These are phyloP conservation scores for Eucommia ulmoides DNA, from an alignment of 257 asterid genomes.

Conservation along the genomic window DNA sequence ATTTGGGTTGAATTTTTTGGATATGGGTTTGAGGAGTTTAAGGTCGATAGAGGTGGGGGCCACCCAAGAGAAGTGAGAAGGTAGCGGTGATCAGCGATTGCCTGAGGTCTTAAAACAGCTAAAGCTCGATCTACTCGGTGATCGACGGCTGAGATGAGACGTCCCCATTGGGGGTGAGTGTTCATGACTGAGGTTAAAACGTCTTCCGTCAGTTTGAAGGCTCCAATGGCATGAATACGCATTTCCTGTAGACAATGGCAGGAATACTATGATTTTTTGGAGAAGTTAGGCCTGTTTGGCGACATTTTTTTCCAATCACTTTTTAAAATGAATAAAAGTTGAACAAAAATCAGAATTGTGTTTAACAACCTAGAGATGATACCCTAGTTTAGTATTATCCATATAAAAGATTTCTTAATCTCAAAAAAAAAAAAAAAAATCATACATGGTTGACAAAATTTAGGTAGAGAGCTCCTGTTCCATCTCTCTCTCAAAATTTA, in stretches of 20 bases:
- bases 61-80: slow-evolving; percentile 93
- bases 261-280: too few species aligned
- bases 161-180: slow-evolving; percentile 72
- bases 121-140: slow-evolving; percentile 93
- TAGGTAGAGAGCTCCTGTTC: too few species aligned
- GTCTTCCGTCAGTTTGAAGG: slow-evolving; percentile 59
- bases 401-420: too few species aligned
- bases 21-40: slow-evolving; percentile 40
- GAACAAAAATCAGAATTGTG: too few species aligned
- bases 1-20: slow-evolving; percentile 29
- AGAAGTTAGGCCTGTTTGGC: too few species aligned
- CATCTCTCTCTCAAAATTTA: too few species aligned
- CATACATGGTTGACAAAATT: too few species aligned
- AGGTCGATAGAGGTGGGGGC: slow-evolving; percentile 80
- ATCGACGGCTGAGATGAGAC: slow-evolving; percentile 84
- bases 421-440: too few species aligned
- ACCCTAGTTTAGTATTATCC: too few species aligned
- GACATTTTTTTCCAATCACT: too few species aligned
- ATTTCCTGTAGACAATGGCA: slow-evolving; percentile 33
- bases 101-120: slow-evolving; percentile 89
- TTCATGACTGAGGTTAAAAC: slow-evolving; percentile 50
- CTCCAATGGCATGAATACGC: slow-evolving; percentile 46
- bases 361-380: too few species aligned
- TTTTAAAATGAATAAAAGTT: too few species aligned
- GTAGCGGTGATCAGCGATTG: slow-evolving; percentile 88